A percentile compares a stretch with the other conserved stretches of the same genome.
Evolutionary conservation across 2,329 filamentous ascomycete genomes (phyloP).

Genomic region (Chaetomiaceae sp.): DNA sequence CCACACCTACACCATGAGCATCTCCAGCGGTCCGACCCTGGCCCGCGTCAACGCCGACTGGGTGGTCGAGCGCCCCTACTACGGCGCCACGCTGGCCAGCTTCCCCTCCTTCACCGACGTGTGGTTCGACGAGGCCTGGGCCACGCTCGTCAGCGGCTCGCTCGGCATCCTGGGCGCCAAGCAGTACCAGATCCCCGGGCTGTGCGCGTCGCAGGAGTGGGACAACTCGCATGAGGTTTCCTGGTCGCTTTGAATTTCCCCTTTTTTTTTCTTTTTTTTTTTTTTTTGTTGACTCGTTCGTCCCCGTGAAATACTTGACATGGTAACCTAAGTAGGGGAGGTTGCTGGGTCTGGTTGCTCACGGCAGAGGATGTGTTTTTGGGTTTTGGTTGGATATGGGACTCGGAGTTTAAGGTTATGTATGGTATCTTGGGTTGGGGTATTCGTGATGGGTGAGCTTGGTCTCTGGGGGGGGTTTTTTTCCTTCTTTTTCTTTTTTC

Average conservation of each 20-base stretch:
- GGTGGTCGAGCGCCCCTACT: conserved; percentile 28
- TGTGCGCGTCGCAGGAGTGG: conserved; percentile 23
- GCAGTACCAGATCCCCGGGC: conserved; percentile 23
- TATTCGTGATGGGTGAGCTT: no score
- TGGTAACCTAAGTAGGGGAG: no score
- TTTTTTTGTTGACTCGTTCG: neutral
- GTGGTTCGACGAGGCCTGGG: conserved; percentile 27
- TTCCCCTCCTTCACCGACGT: conserved; percentile 25
- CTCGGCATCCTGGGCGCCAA: conserved; percentile 23
- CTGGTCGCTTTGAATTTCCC: conserved; percentile 15
- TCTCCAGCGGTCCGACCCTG: conserved; percentile 19
- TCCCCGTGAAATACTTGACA: no score
- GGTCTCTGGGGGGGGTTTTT: no score
- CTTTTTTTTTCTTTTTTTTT: neutral
- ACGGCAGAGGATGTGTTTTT: no score
- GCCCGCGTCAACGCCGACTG: conserved; percentile 27
- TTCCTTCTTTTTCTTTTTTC: no score
- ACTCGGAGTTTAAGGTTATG: no score
- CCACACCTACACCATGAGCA: conserved; percentile 14
- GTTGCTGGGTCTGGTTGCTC: no score
- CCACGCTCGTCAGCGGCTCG: conserved; percentile 1
- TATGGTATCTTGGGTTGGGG: no score
- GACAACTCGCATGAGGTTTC: conserved; percentile 15
- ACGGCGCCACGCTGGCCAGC: conserved; percentile 17
- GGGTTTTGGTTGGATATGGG: no score